Percentiles rank a stretch among this genome's conserved stretches.
Conservation (phyloP, 345 rosid species). For the Gynandropsis gynandra region DNA sequence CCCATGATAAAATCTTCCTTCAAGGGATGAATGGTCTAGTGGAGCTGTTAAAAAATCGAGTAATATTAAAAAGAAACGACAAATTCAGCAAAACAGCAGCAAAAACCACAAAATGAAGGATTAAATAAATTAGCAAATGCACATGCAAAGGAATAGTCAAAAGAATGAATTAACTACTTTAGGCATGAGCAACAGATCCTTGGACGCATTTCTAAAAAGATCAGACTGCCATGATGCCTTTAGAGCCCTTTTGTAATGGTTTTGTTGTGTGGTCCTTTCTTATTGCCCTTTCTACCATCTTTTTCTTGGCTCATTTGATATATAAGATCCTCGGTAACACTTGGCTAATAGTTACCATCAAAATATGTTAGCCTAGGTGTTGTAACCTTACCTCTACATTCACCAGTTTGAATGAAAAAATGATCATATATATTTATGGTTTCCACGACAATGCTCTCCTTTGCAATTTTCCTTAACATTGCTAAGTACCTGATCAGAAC, state of each 20-base stretch:
- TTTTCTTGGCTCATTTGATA: too few species aligned
- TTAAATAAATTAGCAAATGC: too few species aligned
- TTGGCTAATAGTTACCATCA: constrained; percentile 99
- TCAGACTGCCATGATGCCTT: constrained; percentile 96
- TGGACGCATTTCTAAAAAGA: constrained; percentile 84
- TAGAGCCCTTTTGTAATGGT: constrained; percentile 84
- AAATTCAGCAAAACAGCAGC: background rate
- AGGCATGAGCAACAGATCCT: constrained; percentile 89
- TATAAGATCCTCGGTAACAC: constrained; percentile 99
- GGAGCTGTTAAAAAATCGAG: constrained; percentile 49
- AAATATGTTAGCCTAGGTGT: constrained; percentile 97
- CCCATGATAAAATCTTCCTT: constrained; percentile 99
- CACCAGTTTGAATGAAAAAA: too few species aligned
- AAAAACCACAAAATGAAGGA: too few species aligned
- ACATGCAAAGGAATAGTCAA: too few species aligned
- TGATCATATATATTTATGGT: constrained; percentile 78
- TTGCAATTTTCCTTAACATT: constrained; percentile 78
- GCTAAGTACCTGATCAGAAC: too few species aligned
- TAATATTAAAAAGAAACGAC: constrained; percentile 14
- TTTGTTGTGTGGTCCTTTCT: constrained; percentile 77
- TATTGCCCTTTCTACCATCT: too few species aligned
- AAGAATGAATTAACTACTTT: constrained; percentile 65
- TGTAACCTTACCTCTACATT: constrained; percentile 92
- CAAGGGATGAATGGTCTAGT: constrained; percentile 93
- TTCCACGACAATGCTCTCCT: constrained; percentile 78